Evolutionary conservation across 805 yeast species (phyloP), one percentile per base, ranked within the genome.

Genomic region (Starmera pachycereana): DNA sequence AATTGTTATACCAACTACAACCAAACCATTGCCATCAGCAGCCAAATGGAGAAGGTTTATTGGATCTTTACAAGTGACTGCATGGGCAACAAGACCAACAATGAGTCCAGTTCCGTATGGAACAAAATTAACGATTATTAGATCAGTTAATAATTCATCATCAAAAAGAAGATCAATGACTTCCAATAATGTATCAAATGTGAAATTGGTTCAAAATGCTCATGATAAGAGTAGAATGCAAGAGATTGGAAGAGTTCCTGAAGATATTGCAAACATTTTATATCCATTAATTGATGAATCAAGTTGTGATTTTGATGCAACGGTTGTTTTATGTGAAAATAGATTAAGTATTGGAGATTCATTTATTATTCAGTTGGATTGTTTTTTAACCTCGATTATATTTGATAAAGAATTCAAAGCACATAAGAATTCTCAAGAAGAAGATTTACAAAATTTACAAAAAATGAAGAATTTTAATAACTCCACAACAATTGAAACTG

Each of bases 161-260:
- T 27, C 50, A 4, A 41, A 46, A 33, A 49, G 49, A 35, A 39
- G 54, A 12, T 48, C 51, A 7, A 57, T 61, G 4, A 45, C 41
- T 12, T 40, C 38, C 3, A 46, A 42, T 29, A 53, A 47, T 29
- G 38, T 42, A 4, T 60, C 61, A 12, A 59, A 51, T 42, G 49
- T 65, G 6, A 62, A 62, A 38, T 43, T 66, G 16, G 42, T 54
- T 3, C 57, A 52, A 34, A 51, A 53, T 38, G 32, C 37, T 6
- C 32, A 47, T 34, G 61, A 59, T 37, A 43, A 53, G 3, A 39
- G 45, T 4, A 47, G 43, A 18, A 45, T 56, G 14, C 56, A 82
- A 43, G 95, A 85, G 53, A 65, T 89, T 28, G 97, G 92, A 0
- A 71, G 95, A 47, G 54, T 85, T 1, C 79, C 85, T 0, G 88